These are phyloP conservation scores for Naganishia liquefaciens DNA, from an alignment of 1,284 basidiomycete species.

Conservation along the genomic window DNA sequence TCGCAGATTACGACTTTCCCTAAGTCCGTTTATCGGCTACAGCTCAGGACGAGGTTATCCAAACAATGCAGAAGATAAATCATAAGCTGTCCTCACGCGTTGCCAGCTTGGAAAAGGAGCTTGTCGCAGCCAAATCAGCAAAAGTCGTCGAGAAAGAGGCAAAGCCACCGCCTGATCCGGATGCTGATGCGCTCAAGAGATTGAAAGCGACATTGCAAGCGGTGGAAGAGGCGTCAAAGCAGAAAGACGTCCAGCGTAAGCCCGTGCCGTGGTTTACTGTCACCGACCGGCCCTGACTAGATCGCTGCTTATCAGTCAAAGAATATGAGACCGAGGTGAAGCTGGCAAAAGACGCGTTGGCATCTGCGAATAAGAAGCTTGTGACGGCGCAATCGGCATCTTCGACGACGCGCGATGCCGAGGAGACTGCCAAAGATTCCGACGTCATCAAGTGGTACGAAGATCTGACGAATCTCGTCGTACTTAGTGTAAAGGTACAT, in stretches of 20 bases:
- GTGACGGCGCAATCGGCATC: conserved; percentile 24
- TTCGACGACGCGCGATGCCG: conserved; percentile 29
- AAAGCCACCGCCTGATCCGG: conserved; percentile 38
- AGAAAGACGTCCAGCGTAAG: conserved; percentile 47
- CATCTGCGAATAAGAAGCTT: conserved; percentile 25
- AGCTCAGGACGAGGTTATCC: conserved; percentile 51
- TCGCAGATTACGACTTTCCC: too few species aligned
- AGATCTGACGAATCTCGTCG: conserved; percentile 48
- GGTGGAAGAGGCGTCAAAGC: conserved; percentile 38
- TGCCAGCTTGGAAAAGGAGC: conserved; percentile 41
- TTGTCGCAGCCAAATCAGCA: conserved; percentile 5
- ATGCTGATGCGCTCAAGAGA: conserved; percentile 40
- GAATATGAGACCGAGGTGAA: conserved; percentile 49
- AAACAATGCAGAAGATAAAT: conserved; percentile 42
- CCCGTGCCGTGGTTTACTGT: background rate
- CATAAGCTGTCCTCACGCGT: conserved; percentile 44
- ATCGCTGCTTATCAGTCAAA: conserved; percentile 38
- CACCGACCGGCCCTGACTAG: conserved; percentile 35
- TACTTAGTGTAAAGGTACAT: conserved; percentile 45
- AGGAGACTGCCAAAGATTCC: conserved; percentile 45
- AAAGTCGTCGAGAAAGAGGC: conserved; percentile 36
- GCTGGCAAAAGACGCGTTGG: conserved; percentile 41
- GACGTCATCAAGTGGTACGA: conserved; percentile 48
- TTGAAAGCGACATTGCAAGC: conserved; percentile 44
- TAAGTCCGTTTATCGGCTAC: background rate